Evolutionary conservation across 1,139 yeast genomes (phyloP), one percentile per base, ranked within the genome.

Genomic region (Torulaspora globosa): DNA sequence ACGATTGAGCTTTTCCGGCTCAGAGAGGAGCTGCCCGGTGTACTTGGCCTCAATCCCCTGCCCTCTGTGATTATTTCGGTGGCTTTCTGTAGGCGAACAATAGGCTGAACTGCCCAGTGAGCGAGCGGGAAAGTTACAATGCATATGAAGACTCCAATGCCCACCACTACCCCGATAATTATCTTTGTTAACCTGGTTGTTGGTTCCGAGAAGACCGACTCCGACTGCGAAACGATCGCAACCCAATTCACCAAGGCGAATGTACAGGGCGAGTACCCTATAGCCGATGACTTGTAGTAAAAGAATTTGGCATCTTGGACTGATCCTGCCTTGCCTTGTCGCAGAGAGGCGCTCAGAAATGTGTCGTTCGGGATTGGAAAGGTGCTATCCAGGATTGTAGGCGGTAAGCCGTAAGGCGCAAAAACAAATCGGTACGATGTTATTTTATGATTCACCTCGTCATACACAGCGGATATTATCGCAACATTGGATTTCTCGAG

Each of bases 101-200:
- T 85, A 0, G 98, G 97, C 49, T 85, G 69, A 3, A 89, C 92
- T 33, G 92, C 90, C 72, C 81, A 82, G 46, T 88, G 87, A 0
- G 96, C 90, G 47, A 88, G 67, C 1, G 95, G 89, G 62, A 89
- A 78, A 0, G 97, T 87, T 15, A 85, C 67, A 1, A 87, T 54
- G 53, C 87, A 76, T 70, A 89, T 80, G 51, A 85, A 78, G 0
- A 73, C 87, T 2, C 95, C 90, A 27, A 87, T 79, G 1, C 89
- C 96, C 34, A 87, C 70, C 18, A 86, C 88, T 1, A 86, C 82
- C 2, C 94, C 95, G 41, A 84, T 76, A 48, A 87, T 82, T 43
- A 87, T 84, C 52, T 79, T 79, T 3, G 84, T 74, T 39, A 89
- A 68, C 50, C 73, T 75, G 23, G 73, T 66, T 3, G 84, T 76